These are phyloP conservation scores for Penicillium soppii DNA, from an alignment of 495 filamentous ascomycete species.

Conservation along the genomic window DNA sequence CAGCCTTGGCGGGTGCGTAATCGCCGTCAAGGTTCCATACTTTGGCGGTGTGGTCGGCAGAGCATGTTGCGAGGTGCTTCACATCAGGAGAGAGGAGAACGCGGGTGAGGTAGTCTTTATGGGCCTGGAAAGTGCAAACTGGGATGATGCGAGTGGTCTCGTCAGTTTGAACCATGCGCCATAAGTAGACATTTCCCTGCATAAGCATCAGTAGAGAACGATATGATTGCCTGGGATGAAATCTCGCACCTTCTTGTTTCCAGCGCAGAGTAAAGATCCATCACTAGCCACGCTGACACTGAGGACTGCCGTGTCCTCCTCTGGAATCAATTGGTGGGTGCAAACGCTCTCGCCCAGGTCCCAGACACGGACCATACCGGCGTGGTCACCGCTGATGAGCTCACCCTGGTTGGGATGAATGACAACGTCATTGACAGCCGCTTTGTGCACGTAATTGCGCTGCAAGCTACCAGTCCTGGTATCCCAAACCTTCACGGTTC, in stretches of 20 bases:
- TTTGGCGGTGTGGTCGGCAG: constrained; percentile 95
- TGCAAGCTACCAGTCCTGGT: constrained; percentile 85
- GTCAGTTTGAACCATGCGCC: constrained; percentile 80
- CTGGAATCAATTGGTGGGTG: constrained; percentile 92
- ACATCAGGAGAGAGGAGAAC: constrained; percentile 96
- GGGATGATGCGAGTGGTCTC: constrained; percentile 88
- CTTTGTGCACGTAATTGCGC: constrained; percentile 85
- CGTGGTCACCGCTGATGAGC: constrained; percentile 91
- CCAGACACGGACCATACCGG: constrained; percentile 93
- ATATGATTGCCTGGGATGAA: neutral
- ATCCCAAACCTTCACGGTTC: constrained; percentile 98
- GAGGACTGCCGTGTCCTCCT: constrained; percentile 88
- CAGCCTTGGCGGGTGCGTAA: constrained; percentile 46
- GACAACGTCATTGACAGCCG: constrained; percentile 85
- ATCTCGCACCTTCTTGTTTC: constrained; percentile 75
- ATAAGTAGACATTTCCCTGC: constrained; percentile 95
- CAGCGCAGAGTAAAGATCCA: constrained; percentile 90
- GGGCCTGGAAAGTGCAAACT: constrained; percentile 87
- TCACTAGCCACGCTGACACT: constrained; percentile 96
- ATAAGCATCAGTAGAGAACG: neutral
- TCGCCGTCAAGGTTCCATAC: constrained; percentile 85
- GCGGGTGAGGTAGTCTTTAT: constrained; percentile 91
- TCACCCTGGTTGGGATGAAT: constrained; percentile 99
- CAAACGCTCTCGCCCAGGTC: constrained; percentile 96
- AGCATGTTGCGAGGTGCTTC: constrained; percentile 95